phyloP scores from a whole-genome alignment of 768 basidiomycete genomes.

The Lactifluus echinatus region DNA sequence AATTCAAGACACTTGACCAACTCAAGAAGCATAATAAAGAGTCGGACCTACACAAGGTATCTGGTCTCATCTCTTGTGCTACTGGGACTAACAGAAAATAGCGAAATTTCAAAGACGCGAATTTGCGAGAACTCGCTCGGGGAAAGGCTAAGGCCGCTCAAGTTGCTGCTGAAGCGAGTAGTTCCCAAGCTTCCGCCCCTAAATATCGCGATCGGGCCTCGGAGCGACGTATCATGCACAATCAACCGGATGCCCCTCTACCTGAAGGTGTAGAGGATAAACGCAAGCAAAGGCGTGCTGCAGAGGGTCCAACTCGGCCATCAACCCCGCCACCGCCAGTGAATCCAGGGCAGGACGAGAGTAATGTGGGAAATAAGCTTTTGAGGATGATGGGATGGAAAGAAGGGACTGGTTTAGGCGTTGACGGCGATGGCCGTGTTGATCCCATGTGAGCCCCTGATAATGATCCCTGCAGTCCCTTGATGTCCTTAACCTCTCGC shows the following conservation, averaged over 20 bases:
- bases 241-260: slow-evolving; percentile 80
- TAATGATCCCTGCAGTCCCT: neutral
- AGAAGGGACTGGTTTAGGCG: slow-evolving; percentile 80
- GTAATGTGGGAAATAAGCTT: slow-evolving; percentile 85
- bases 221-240: slow-evolving; percentile 83
- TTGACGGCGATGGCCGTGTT: slow-evolving; percentile 72
- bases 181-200: slow-evolving; percentile 37
- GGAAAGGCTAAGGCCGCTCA: slow-evolving; percentile 49
- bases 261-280: slow-evolving; percentile 40
- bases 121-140: slow-evolving; percentile 62
- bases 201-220: slow-evolving; percentile 95
- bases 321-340: slow-evolving; percentile 51
- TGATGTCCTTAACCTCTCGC: neutral
- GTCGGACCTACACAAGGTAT: slow-evolving; percentile 93
- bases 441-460: slow-evolving; percentile 68
- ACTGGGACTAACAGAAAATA: slow-evolving; percentile 28
- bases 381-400: slow-evolving; percentile 99
- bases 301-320: slow-evolving; percentile 55
- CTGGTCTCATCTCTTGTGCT: neutral
- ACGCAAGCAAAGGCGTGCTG: slow-evolving; percentile 38
- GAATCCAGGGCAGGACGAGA: slow-evolving; percentile 71
- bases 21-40: slow-evolving; percentile 86
- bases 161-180: slow-evolving; percentile 27
- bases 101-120: slow-evolving; percentile 79
- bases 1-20: slow-evolving; percentile 84